These are phyloP conservation scores for Entoloma clypeatum DNA, from an alignment of 1,284 basidiomycete species.

Conservation along the genomic window DNA sequence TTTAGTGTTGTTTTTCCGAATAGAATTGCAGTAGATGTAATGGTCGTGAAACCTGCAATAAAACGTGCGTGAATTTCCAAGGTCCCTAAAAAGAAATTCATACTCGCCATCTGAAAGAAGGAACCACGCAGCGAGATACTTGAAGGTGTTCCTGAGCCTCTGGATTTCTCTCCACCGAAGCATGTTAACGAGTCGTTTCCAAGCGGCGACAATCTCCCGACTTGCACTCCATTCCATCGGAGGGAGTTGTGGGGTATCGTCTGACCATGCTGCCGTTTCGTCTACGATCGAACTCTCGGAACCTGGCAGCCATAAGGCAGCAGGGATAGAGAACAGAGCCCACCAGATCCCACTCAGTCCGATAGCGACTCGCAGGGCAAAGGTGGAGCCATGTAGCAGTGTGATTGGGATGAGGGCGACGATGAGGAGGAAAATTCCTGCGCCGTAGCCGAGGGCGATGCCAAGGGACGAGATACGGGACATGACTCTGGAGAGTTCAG, in stretches of 20 bases:
- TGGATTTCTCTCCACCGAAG: conserved; percentile 65
- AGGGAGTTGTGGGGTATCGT: conserved; percentile 9
- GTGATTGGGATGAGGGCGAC: conserved; percentile 74
- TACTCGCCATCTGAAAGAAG: conserved; percentile 80
- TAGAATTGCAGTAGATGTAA: conserved; percentile 78
- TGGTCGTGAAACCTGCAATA: conserved; percentile 70
- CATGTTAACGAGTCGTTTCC: conserved; percentile 68
- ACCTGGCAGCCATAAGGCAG: conserved; percentile 67
- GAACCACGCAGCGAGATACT: conserved; percentile 88
- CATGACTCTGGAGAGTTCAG: conserved; percentile 62
- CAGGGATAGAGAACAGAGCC: conserved; percentile 75
- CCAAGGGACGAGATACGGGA: conserved; percentile 79
- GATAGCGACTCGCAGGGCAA: conserved; percentile 72
- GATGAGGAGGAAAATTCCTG: conserved; percentile 68
- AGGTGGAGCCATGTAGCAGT: conserved; percentile 63
- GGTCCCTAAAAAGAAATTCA: background rate
- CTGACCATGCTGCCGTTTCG: conserved; percentile 3
- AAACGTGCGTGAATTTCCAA: background rate
- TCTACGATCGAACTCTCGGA: conserved; percentile 10
- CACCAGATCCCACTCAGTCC: conserved; percentile 83
- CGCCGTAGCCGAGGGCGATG: conserved; percentile 80
- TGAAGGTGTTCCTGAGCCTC: conserved; percentile 78
- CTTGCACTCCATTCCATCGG: conserved; percentile 39
- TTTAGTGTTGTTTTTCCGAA: conserved; percentile 79
- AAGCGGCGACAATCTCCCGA: conserved; percentile 57